phyloP scores from a whole-genome alignment of 192 early-diverging fungal species.

The Chytriomyces sp. region DNA sequence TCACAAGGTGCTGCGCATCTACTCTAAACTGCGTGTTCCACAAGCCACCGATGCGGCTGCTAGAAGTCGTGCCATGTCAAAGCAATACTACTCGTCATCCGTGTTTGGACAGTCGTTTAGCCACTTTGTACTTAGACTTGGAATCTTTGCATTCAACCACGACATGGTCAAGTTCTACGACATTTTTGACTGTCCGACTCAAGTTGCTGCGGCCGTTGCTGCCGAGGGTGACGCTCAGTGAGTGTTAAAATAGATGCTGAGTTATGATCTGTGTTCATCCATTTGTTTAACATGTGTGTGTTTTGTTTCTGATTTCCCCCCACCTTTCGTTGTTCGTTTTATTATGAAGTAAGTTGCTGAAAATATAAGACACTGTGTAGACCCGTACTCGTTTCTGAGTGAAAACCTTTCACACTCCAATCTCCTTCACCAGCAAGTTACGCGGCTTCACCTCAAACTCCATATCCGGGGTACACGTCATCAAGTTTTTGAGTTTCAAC shows the following conservation, averaged over 20 bases:
- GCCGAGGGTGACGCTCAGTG: no score
- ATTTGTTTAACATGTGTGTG: no score
- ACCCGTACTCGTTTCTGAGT: no score
- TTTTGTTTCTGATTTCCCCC: no score
- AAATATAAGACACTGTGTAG: no score
- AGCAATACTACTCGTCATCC: not conserved
- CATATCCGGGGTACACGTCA: conserved; percentile 44
- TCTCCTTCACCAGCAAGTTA: conserved; percentile 9
- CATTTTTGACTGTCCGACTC: no score
- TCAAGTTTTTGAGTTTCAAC: conserved; percentile 16
- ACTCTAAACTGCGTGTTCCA: not conserved
- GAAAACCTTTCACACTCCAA: conserved; percentile 10
- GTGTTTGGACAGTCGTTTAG: not conserved
- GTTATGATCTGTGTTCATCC: no score
- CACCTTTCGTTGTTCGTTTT: no score
- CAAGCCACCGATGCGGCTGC: conserved; percentile 2
- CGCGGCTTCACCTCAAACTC: conserved; percentile 31
- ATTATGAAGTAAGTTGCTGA: no score
- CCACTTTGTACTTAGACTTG: conserved; percentile 4
- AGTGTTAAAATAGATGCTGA: no score
- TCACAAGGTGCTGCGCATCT: conserved; percentile 7
- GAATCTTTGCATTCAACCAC: conserved; percentile 12
- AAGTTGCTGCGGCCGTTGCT: no score
- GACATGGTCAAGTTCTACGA: no score
- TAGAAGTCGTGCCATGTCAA: not conserved